These are phyloP conservation scores for Kodamaea ohmeri DNA, from an alignment of 1,139 yeast species.

Conservation along the genomic window DNA sequence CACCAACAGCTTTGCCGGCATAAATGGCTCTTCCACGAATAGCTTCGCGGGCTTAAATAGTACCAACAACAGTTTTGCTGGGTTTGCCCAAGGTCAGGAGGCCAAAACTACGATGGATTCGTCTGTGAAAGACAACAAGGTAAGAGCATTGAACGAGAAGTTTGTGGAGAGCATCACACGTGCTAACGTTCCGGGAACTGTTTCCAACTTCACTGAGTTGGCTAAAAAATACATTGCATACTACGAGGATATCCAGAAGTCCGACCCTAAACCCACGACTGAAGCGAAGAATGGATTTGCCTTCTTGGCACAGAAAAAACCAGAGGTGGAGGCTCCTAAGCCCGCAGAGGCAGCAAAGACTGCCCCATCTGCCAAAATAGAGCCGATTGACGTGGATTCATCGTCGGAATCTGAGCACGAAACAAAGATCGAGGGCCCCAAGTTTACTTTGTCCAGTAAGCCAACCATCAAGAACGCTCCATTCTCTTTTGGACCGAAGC, in stretches of 20 bases:
- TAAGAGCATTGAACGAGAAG: conserved; percentile 67
- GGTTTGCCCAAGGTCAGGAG: conserved; percentile 2
- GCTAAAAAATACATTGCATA: conserved; percentile 62
- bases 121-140: conserved; percentile 30
- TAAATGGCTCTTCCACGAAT: conserved; percentile 4
- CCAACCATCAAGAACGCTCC: conserved; percentile 60
- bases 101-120: background rate
- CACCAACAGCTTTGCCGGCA: conserved; percentile 3
- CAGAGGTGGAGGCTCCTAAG: background rate
- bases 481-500: conserved; percentile 53
- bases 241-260: conserved; percentile 37
- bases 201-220: conserved; percentile 56
- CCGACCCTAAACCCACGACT: background rate
- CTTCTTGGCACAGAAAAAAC: background rate
- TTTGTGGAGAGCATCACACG: conserved; percentile 52
- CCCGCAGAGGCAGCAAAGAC: conserved; percentile 1
- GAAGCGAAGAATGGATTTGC: background rate
- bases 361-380: conserved; percentile 5
- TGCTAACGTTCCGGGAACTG: conserved; percentile 43
- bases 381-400: conserved; percentile 13
- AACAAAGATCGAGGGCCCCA: conserved; percentile 62
- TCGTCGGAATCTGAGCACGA: conserved; percentile 37
- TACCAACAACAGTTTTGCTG: background rate
- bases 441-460: conserved; percentile 49
- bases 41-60: conserved; percentile 4